Percentiles rank a stretch among this genome's conserved stretches.
Conservation (phyloP, 2,329 filamentous ascomycete genomes). For the Stagonosporopsis cucurbitacearum region DNA sequence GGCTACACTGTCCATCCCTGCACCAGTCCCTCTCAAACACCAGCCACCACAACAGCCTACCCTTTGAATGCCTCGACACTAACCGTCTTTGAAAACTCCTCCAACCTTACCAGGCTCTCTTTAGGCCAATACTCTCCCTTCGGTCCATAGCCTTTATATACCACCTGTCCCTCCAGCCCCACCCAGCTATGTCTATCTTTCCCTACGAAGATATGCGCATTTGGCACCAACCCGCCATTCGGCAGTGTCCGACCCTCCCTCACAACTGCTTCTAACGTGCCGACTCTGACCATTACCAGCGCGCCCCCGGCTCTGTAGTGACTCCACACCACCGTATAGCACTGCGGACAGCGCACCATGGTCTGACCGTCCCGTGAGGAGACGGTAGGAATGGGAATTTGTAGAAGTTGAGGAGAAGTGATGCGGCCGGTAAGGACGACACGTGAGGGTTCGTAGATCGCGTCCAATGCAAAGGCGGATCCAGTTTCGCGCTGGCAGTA, state of each 20-base stretch:
- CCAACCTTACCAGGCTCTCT: background rate
- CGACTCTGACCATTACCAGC: background rate
- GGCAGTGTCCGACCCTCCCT: slow-evolving; percentile 25
- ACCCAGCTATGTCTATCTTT: slow-evolving; percentile 21
- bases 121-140: background rate
- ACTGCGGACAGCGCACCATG: slow-evolving; percentile 53
- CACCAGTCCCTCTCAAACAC: too few species aligned
- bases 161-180: background rate
- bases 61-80: background rate
- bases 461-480: slow-evolving; percentile 49
- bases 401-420: slow-evolving; percentile 29
- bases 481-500: slow-evolving; percentile 56
- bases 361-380: slow-evolving; percentile 43
- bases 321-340: slow-evolving; percentile 52
- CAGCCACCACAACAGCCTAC: background rate
- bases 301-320: slow-evolving; percentile 45
- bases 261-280: background rate
- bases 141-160: background rate
- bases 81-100: background rate
- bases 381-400: background rate
- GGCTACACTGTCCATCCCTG: background rate
- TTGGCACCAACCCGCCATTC: slow-evolving; percentile 46
- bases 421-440: slow-evolving; percentile 36
- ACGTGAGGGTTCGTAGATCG: slow-evolving; percentile 50
- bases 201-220: slow-evolving; percentile 53